Base-by-base conservation (phyloP, 148 eudicot species). In the Selenicereus undatus region DNA sequence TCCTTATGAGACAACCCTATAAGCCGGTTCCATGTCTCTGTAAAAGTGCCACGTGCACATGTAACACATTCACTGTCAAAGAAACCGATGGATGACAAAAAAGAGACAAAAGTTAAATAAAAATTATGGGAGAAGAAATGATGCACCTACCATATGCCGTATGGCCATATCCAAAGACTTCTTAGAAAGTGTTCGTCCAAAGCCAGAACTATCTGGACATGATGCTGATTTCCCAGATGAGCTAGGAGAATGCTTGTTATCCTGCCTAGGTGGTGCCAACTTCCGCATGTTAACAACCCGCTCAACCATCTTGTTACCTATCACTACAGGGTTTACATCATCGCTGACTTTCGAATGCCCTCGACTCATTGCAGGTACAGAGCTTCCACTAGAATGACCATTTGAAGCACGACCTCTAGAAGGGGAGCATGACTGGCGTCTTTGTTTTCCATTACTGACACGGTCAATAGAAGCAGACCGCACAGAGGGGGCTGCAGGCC, bases 81-180 rank as follows among this genome's bases (percentile, higher is more conserved):
- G n/a, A 45, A 45, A n/a, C 26, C 0, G 52, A 48, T 48, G 10
- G 14, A 56, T 56, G 62, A 18, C 22, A 17, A 5, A 56, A 18
- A 56, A 56, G 20, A 20, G 22, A 80, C 13, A 39, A 30, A 83
- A 3, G 26, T 29, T 62, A 73, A 8, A 32, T 32, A 42, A 56
- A 13, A 8, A 50, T 26, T 58, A 48, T 42, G 65, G 21, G 56
- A 78, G 74, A 18, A 72, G 85, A 75, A 36, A 78, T 62, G 43
- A 82, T 22, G 75, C 76, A 77, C 92, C 45, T 87, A 93, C 97
- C 97, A 93, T 93, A 83, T 96, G 99, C 86, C 99, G 88, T 77
- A 96, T 90, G 54, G 99, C 99, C 99, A 96, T 96, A 84, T 96
- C 99, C 73, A 93, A 81, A 64, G 99, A 96, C 86, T 96, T 96